phyloP scores from a whole-genome alignment of 495 filamentous ascomycete genomes.

The Talaromyces thailandensis region DNA sequence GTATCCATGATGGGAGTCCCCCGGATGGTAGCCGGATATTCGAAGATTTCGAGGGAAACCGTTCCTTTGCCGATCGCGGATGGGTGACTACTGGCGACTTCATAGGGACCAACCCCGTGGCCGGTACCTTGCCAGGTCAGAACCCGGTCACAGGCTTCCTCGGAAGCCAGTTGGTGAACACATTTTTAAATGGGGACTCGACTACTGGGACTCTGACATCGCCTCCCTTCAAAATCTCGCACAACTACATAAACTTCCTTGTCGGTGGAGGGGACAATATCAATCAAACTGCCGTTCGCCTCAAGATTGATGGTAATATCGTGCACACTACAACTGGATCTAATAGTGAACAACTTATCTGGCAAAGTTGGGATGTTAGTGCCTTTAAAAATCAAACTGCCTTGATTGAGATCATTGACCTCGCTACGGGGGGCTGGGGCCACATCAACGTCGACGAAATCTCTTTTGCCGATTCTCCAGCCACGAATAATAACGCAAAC shows the following conservation, averaged over 20 bases:
- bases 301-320: background rate
- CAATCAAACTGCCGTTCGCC: background rate
- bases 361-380: background rate
- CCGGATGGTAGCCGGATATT: background rate
- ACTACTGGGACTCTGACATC: background rate
- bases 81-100: conserved; percentile 10
- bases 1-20: conserved; percentile 6
- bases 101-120: background rate
- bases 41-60: conserved; percentile 3
- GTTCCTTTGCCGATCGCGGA: conserved; percentile 1
- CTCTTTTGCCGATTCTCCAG: background rate
- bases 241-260: conserved; percentile 2
- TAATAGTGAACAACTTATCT: conserved; percentile 1
- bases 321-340: background rate
- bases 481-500: conserved; percentile 12
- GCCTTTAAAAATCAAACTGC: conserved; percentile 7
- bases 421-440: conserved; percentile 12
- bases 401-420: conserved; percentile 12
- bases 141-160: conserved; percentile 2
- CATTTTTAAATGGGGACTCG: background rate
- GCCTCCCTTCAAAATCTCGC: background rate
- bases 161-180: background rate
- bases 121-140: background rate
- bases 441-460: conserved; percentile 11
- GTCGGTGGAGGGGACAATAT: background rate